These are phyloP conservation scores for Raffaelea albimanens DNA, from an alignment of 2,329 filamentous ascomycete species.

Conservation along the genomic window DNA sequence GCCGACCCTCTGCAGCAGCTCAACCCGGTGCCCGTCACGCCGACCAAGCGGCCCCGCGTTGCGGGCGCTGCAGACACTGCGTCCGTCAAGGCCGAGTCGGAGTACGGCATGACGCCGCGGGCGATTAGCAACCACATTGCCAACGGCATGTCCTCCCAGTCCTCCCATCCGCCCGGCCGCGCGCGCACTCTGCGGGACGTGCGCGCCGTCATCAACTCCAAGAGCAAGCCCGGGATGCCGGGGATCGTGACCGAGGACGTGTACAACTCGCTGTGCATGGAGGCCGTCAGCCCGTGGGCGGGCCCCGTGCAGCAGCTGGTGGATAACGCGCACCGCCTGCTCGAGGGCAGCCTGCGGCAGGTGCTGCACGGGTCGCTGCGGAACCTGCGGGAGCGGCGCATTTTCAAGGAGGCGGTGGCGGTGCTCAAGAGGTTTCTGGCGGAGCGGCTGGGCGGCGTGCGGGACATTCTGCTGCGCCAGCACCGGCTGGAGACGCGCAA, in stretches of 20 bases:
- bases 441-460: constrained; percentile 25
- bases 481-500: constrained; percentile 44
- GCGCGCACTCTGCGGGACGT: constrained; percentile 37
- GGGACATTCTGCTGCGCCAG: constrained; percentile 29
- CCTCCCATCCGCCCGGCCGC: too few relatives aligned
- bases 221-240: constrained; percentile 47
- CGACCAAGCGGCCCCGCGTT: constrained; percentile 10
- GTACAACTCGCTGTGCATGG: constrained; percentile 45
- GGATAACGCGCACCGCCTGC: constrained; percentile 33
- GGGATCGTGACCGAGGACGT: constrained; percentile 50
- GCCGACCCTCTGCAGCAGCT: too few relatives aligned
- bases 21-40: background rate
- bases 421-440: constrained; percentile 35
- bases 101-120: too few relatives aligned
- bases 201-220: constrained; percentile 41
- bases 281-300: constrained; percentile 51
- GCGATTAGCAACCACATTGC: too few relatives aligned
- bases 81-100: too few relatives aligned
- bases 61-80: background rate
- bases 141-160: constrained; percentile 1
- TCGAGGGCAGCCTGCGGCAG: constrained; percentile 34
- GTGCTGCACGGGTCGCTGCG: constrained; percentile 40
- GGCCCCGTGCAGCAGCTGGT: constrained; percentile 40
- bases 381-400: constrained; percentile 33
- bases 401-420: constrained; percentile 38